Evolutionary conservation across 768 basidiomycete species (phyloP).

Genomic region (Lactarius hatsudake): DNA sequence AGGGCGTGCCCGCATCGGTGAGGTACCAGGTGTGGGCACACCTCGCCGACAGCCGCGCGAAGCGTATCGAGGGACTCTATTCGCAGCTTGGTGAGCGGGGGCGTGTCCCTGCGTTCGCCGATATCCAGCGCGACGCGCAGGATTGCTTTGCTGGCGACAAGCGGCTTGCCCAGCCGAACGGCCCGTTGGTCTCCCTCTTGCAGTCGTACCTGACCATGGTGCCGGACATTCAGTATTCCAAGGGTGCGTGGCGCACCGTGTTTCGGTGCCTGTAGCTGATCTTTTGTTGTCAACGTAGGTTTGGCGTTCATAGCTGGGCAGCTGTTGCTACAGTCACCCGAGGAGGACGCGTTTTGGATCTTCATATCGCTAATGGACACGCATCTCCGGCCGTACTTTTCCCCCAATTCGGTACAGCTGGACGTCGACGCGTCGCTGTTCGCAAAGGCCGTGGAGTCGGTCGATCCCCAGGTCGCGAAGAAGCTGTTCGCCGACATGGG

Average conservation of each 20-base stretch:
- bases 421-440: constrained; percentile 78
- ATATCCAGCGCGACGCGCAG: constrained; percentile 60
- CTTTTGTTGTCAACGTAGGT: constrained; percentile 40
- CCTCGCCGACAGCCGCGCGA: constrained; percentile 72
- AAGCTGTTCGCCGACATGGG: constrained; percentile 65
- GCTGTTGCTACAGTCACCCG: constrained; percentile 69
- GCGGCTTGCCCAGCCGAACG: constrained; percentile 54
- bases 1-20: constrained; percentile 79
- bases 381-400: constrained; percentile 77
- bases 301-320: constrained; percentile 70
- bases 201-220: constrained; percentile 85
- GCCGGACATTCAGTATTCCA: constrained; percentile 69
- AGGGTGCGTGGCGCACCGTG: constrained; percentile 42
- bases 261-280: neutral
- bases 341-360: constrained; percentile 91
- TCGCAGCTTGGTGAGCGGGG: constrained; percentile 56
- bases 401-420: constrained; percentile 54
- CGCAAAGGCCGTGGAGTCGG: constrained; percentile 61
- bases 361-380: constrained; percentile 85
- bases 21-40: constrained; percentile 84
- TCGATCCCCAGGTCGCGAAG: constrained; percentile 58
- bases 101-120: constrained; percentile 44
- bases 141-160: constrained; percentile 55
- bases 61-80: constrained; percentile 68
- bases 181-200: constrained; percentile 49